A percentile compares a stretch with the other conserved stretches of the same genome.
Evolutionary conservation across 129 eudicot species (phyloP).

Genomic region (Helianthus tuberosus): DNA sequence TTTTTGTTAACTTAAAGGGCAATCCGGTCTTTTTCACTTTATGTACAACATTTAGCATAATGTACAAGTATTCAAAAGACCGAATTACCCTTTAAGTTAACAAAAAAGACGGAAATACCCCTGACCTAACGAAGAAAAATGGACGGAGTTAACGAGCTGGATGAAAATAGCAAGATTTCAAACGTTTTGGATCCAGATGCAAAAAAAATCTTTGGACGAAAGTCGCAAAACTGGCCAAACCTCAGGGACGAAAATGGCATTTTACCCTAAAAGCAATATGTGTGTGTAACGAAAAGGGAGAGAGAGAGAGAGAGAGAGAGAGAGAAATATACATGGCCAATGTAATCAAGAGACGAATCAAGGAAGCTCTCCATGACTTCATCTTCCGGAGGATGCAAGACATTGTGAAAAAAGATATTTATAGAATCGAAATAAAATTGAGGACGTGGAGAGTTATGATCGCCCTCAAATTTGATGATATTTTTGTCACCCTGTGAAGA

Average conservation of each 20-base stretch:
- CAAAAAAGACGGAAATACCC: neutral
- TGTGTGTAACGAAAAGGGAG: neutral
- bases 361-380: constrained; percentile 58
- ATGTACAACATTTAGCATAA: too few relatives aligned
- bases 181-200: too few relatives aligned
- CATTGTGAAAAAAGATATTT: constrained; percentile 89
- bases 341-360: constrained; percentile 63
- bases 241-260: too few relatives aligned
- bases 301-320: neutral
- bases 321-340: constrained; percentile 55
- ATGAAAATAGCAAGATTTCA: too few relatives aligned
- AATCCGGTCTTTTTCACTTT: too few relatives aligned
- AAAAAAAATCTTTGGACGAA: too few relatives aligned
- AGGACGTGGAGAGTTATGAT: constrained; percentile 98
- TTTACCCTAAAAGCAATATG: neutral
- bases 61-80: too few relatives aligned
- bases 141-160: too few relatives aligned
- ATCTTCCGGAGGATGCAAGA: constrained; percentile 88
- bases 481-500: constrained; percentile 89
- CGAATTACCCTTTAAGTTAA: too few relatives aligned
- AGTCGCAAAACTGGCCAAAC: too few relatives aligned
- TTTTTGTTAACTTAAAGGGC: too few relatives aligned
- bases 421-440: constrained; percentile 97
- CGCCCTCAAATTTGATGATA: constrained; percentile 96
- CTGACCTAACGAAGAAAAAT: too few relatives aligned